Base-by-base conservation (phyloP, 202 grass and related monocot genomes). In the Musa balbisiana region DNA sequence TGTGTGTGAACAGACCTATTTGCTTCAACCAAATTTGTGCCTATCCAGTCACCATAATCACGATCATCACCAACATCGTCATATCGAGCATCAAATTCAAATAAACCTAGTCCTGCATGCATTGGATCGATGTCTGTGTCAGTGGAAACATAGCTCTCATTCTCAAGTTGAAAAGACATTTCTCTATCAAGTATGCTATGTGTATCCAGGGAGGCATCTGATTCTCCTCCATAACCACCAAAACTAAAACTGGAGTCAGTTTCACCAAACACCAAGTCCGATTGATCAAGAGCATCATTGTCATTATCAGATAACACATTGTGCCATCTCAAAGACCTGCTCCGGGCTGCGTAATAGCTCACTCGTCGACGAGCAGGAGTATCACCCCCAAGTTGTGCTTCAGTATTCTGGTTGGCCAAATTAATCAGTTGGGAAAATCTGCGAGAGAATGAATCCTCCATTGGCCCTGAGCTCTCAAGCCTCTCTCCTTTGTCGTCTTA, bases 61-160 rank as follows among this genome's bases (percentile, higher is more conserved):
- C 4, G 33, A 43, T 43, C 33, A 43, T 43, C 33, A 43, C 33
- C 33, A 43, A 43, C 79, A 27, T 83, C 77, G 14, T 91, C 88
- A 76, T 98, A 82, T 80, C 73, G 76, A 60, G 85, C 82, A 76
- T 97, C 86, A 24, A 87, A 92, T 68, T 99, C 81, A 87, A 91
- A 99, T 23, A 82, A 87, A 70, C 83, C 76, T 3, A 79, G 51
- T 60, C 85, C 83, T 75, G 87, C 80, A 78, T 92, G 86, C 91
- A 99, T 99, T 68, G 91, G 91, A 82, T 95, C 91, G 52, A 99
- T 92, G 73, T 94, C 89, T 9, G 81, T 88, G 79, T 98, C 86
- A 20, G 82, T 89, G 25, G 85, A 87, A 56, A 76, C 53, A 73
- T 87, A 88, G 71, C 83, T 87, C 21, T 81, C 86, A 24, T 79